A percentile compares a stretch with the other conserved stretches of the same genome.
Evolutionary conservation across 495 filamentous ascomycete genomes (phyloP).

Genomic region (Parmelia sp.): DNA sequence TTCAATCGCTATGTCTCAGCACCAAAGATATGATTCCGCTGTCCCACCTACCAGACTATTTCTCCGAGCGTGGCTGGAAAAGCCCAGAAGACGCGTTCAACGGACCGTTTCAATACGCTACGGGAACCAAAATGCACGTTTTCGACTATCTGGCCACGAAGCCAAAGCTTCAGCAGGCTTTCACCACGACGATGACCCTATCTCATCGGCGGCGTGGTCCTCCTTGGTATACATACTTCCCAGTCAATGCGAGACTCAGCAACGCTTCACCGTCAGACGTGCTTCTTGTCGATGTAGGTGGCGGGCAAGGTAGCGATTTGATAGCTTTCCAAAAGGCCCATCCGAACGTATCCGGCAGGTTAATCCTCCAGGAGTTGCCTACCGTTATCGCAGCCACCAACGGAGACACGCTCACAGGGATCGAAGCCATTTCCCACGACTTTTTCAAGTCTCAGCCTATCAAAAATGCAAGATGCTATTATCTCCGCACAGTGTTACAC

Average conservation of each 20-base stretch:
- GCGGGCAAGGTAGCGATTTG: not conserved
- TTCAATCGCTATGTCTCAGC: not conserved
- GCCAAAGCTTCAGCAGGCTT: not conserved
- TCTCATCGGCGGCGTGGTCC: not conserved
- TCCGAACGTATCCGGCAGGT: not conserved
- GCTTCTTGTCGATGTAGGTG: conserved; percentile 1
- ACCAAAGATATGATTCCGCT: not conserved
- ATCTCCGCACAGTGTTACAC: not conserved
- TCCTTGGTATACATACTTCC: not conserved
- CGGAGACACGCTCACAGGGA: not conserved
- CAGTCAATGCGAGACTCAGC: not conserved
- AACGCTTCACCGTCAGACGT: not conserved
- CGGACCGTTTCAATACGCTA: too few relatives aligned
- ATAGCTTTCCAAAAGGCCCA: not conserved
- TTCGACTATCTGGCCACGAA: too few relatives aligned
- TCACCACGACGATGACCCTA: not conserved
- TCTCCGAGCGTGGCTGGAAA: not conserved
- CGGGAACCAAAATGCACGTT: too few relatives aligned
- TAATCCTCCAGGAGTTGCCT: not conserved
- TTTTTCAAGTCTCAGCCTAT: not conserved
- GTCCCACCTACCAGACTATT: not conserved
- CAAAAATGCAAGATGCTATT: not conserved
- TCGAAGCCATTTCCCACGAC: not conserved
- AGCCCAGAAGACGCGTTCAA: too few relatives aligned
- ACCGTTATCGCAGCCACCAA: not conserved